Conservation (phyloP, 306 rosid species). For the Pterocarpus santalinus region DNA sequence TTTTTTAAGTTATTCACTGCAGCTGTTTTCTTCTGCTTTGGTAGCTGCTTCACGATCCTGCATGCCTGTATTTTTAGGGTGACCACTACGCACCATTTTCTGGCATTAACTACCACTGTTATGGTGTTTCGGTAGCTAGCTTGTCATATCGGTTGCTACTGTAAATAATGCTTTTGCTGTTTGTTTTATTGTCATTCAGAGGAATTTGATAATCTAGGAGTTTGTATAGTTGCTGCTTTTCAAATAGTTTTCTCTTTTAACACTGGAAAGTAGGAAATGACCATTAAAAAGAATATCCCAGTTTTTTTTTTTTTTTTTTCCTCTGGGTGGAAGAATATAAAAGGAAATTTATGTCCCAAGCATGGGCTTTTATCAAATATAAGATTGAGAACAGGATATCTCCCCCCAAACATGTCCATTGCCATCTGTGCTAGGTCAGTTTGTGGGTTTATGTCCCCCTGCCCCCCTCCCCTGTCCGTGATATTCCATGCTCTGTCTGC, state of each 20-base stretch:
- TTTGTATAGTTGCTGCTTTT: background rate
- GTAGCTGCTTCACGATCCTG: too few relatives aligned
- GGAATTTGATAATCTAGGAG: background rate
- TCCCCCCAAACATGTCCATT: background rate
- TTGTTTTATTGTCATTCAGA: slow-evolving; percentile 11
- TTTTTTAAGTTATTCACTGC: too few relatives aligned
- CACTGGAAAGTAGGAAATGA: background rate
- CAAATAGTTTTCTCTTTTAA: background rate
- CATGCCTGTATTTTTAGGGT: too few relatives aligned
- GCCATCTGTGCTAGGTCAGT: too few relatives aligned
- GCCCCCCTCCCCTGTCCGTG: too few relatives aligned
- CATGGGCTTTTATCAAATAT: background rate
- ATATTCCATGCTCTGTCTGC: too few relatives aligned
- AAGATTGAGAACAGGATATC: background rate
- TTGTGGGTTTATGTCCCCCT: too few relatives aligned
- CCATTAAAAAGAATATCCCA: background rate
- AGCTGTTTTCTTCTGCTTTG: too few relatives aligned
- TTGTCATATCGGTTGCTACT: too few relatives aligned
- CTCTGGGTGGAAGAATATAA: background rate
- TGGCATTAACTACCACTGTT: too few relatives aligned
- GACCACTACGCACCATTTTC: too few relatives aligned
- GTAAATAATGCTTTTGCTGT: background rate
- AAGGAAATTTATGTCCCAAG: slow-evolving; percentile 4
- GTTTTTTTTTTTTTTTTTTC: background rate
- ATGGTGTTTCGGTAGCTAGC: too few relatives aligned